Percentiles rank a stretch among this genome's conserved stretches.
Conservation (phyloP, 176 grass and related monocot genomes). For the Triticum urartu region DNA sequence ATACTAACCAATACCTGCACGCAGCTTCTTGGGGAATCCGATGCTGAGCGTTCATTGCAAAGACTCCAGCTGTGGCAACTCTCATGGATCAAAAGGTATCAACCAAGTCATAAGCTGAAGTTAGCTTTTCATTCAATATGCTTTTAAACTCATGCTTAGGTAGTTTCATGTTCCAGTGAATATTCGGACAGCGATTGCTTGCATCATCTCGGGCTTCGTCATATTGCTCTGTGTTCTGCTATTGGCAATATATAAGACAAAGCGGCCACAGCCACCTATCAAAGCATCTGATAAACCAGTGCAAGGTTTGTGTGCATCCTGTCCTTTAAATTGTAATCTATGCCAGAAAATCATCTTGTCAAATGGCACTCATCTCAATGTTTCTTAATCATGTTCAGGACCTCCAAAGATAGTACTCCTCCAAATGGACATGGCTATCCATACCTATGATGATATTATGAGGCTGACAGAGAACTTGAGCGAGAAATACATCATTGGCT, state of each 20-base stretch:
- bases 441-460: slow-evolving; percentile 98
- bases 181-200: slow-evolving; percentile 64
- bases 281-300: slow-evolving; percentile 61
- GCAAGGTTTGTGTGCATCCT: slow-evolving; percentile 56
- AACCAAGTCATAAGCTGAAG: slow-evolving; percentile 1
- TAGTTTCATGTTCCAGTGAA: slow-evolving; percentile 48
- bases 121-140: neutral
- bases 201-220: slow-evolving; percentile 77
- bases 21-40: slow-evolving; percentile 83
- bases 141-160: slow-evolving; percentile 5
- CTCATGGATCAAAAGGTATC: slow-evolving; percentile 68
- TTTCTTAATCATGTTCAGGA: slow-evolving; percentile 46
- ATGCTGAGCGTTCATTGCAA: slow-evolving; percentile 59
- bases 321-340: neutral
- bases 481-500: slow-evolving; percentile 97
- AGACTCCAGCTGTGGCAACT: slow-evolving; percentile 52
- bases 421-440: slow-evolving; percentile 96
- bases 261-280: slow-evolving; percentile 62
- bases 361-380: slow-evolving; percentile 9
- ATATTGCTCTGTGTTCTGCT: slow-evolving; percentile 62
- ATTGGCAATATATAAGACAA: slow-evolving; percentile 82
- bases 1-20: slow-evolving; percentile 27
- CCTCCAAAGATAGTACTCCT: slow-evolving; percentile 91
- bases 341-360: neutral
- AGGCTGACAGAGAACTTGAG: slow-evolving; percentile 89